These are phyloP conservation scores for Myrmaecium sp. DNA, from an alignment of 2,329 filamentous ascomycete genomes.

Conservation along the genomic window DNA sequence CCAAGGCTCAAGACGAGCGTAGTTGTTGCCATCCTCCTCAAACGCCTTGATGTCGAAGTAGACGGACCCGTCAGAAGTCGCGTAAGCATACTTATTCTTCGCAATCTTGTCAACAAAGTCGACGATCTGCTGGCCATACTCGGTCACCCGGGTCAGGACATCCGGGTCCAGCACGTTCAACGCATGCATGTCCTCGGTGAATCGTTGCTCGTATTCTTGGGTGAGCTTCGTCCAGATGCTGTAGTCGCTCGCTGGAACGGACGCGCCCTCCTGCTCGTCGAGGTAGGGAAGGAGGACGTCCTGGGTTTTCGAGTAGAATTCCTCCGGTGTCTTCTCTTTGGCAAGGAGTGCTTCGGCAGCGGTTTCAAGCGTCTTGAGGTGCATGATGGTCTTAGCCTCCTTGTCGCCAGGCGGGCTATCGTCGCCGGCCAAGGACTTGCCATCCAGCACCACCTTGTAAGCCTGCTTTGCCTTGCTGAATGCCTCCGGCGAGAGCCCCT, in stretches of 20 bases:
- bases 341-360: conserved; percentile 34
- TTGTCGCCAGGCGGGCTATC: conserved; percentile 46
- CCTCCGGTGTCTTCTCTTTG: conserved; percentile 16
- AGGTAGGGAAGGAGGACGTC: conserved; percentile 70
- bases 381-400: conserved; percentile 83
- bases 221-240: conserved; percentile 80
- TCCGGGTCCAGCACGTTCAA: conserved; percentile 76
- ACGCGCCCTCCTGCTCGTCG: conserved; percentile 43
- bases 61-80: conserved; percentile 59
- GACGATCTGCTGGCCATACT: conserved; percentile 78
- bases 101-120: conserved; percentile 70
- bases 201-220: conserved; percentile 69
- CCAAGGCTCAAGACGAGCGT: conserved; percentile 72
- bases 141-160: conserved; percentile 74
- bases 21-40: conserved; percentile 67
- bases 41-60: conserved; percentile 88
- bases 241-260: conserved; percentile 43
- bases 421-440: conserved; percentile 36
- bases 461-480: conserved; percentile 29
- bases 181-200: conserved; percentile 72
- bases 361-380: conserved; percentile 46
- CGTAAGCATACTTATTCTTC: conserved; percentile 72
- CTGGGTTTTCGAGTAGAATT: conserved; percentile 41
- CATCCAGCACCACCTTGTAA: conserved; percentile 38
- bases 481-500: conserved; percentile 29